A percentile compares a stretch with the other conserved stretches of the same genome.
Evolutionary conservation across 805 yeast genomes (phyloP).

Genomic region (Yarrowia sp.): DNA sequence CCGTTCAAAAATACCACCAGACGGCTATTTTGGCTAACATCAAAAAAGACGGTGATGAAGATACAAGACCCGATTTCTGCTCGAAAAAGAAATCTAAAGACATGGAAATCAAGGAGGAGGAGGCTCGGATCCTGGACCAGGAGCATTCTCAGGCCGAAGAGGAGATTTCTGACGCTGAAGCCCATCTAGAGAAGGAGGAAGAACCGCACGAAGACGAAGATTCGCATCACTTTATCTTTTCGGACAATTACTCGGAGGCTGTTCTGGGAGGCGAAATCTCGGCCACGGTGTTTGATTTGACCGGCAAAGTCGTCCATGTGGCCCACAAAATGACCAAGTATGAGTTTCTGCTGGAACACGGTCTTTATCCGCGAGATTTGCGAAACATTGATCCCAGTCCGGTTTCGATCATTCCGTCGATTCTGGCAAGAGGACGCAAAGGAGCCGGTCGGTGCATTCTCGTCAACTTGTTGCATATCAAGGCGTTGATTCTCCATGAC

Average conservation of each 20-base stretch:
- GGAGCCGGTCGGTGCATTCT: slow-evolving; percentile 48
- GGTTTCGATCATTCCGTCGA: slow-evolving; percentile 62
- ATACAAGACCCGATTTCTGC: not conserved
- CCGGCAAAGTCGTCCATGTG: slow-evolving; percentile 57
- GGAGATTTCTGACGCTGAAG: not conserved
- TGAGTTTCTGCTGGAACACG: slow-evolving; percentile 58
- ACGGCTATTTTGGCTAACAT: not conserved
- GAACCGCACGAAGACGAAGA: not conserved
- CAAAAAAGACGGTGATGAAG: not conserved
- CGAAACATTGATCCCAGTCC: slow-evolving; percentile 72
- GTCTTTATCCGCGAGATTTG: slow-evolving; percentile 79
- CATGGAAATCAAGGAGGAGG: not conserved
- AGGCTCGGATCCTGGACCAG: not conserved
- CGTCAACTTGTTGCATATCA: slow-evolving; percentile 58
- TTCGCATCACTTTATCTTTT: not conserved
- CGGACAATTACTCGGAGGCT: slow-evolving; percentile 22
- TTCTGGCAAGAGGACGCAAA: slow-evolving; percentile 48
- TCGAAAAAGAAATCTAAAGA: not conserved
- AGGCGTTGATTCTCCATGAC: slow-evolving; percentile 57
- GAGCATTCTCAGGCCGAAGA: not conserved
- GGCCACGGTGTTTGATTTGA: slow-evolving; percentile 51
- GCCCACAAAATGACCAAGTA: slow-evolving; percentile 55
- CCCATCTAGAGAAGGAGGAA: not conserved
- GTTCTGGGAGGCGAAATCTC: slow-evolving; percentile 22
- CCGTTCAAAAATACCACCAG: not conserved